Base-by-base conservation (phyloP, 1,284 basidiomycete genomes). In the Naganishia sp. region DNA sequence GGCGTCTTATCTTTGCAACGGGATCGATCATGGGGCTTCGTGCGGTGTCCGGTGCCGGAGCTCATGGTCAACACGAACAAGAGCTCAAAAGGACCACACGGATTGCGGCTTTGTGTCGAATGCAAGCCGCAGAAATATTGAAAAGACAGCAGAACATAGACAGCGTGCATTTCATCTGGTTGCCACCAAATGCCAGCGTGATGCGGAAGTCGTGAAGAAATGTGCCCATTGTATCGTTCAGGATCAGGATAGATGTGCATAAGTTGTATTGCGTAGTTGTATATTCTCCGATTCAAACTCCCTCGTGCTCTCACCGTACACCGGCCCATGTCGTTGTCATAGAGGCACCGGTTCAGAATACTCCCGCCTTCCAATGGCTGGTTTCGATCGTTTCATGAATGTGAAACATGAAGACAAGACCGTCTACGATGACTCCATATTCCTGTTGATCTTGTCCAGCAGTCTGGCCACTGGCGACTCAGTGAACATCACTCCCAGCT, bases 101-200 rank as follows among this genome's bases (percentile, higher is more conserved):
- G 23, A n/a, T 61, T 21, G 57, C 47, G 23, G 57, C 57, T 3
- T 21, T 61, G 15, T 61, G 57, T 61, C 57, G 57, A 2, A 41
- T 49, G 25, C 45, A 32, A 10, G 56, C 56, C 4, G 9, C 31
- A 11, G 56, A 47, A 13, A 58, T 58, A 9, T 21, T 58, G 46
- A 42, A 39, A 25, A 10, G 11, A 23, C 47, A 49, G 21, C 28
- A 18, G 9, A 39, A 50, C 25, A 25, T 61, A 15, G 47, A 41
- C 32, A 51, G 57, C 17, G 50, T 61, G 21, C 57, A 61, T 51
- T 61, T 61, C 35, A 61, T 49, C 35, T 61, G 57, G 57, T 47
- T 61, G 18, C 57, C 57, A 10, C 13, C 13, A 13, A 39, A 39
- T 13, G 35, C 35, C 7, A 2, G 35, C 13, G 35, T 6, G 13